These are phyloP conservation scores for Carallia brachiata DNA, from an alignment of 345 rosid genomes.

Conservation along the genomic window DNA sequence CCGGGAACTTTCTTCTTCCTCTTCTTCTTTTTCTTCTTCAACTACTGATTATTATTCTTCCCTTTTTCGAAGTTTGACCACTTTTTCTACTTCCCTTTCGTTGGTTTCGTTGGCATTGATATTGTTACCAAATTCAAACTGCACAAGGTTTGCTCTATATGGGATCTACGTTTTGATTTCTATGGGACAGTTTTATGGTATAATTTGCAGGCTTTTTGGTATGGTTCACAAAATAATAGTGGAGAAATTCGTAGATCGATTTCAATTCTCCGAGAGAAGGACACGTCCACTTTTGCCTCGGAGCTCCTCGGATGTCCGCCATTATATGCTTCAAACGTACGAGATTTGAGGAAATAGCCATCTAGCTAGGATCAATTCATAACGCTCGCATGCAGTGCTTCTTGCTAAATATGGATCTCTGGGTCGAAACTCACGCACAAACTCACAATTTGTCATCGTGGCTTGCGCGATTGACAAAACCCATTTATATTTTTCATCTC, in stretches of 20 bases:
- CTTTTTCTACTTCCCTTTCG: background rate
- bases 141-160: background rate
- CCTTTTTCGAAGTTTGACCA: background rate
- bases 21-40: background rate
- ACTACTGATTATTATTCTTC: background rate
- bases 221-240: background rate
- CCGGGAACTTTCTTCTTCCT: background rate
- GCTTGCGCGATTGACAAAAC: no score
- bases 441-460: no score
- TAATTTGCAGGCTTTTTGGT: background rate
- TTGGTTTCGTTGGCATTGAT: conserved; percentile 3
- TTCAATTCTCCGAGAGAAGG: background rate
- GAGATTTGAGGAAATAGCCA: no score
- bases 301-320: background rate
- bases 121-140: conserved; percentile 7
- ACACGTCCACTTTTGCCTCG: background rate
- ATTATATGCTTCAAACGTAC: background rate
- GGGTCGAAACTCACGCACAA: no score
- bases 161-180: background rate
- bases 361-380: no score
- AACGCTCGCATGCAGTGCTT: no score
- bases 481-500: no score
- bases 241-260: background rate
- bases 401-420: no score
- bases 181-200: background rate